Evolutionary conservation across 2,329 filamentous ascomycete genomes (phyloP), one percentile per base, ranked within the genome.

Genomic region (Aschersonia sp.): DNA sequence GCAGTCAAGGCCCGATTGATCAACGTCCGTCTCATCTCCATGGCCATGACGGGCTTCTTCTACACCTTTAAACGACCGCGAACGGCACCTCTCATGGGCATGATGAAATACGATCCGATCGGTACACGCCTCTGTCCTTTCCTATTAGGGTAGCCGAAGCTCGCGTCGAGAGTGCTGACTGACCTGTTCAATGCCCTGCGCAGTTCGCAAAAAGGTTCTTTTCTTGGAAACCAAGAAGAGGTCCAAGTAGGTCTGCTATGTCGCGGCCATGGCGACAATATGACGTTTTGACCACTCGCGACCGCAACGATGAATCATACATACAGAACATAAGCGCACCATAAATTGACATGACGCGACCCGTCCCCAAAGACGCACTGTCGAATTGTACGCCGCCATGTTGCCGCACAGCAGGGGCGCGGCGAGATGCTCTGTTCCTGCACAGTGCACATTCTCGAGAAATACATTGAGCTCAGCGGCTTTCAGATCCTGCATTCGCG

Each of bases 31-130:
- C 84, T 98, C 56, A 74, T 98, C 65, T 95, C 89, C 54, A 98
- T 98, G 92, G 92, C 92, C 64, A 84, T 95, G 84, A 98, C 92
- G 30, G 92, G 92, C 61, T 98, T 89, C 77, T 98, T 91, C 75
- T 89, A 91, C 67, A 94, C 88, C 47, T 81, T 94, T 66, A 76
- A 84, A 57, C 82, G 94, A 50, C 89, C 89, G 9, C 83, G 92
- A 56, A 77, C 78, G 31, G 76, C 89, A 53, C 75, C 84, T 43
- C 89, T 94, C 49, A 78, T 98, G 69, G 94, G 89, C 71, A 92
- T 98, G 88, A 73, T 98, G 58, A 98, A 98, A 74, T 98, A 98
- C 69, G 92, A 98, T 64, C 92, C 92, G 42, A 89, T 98, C 54
- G 84, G 87, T 94, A 80, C 55, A 63, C n/a, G 31, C 12, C 20